phyloP scores from a whole-genome alignment of 1,284 basidiomycete genomes.

The Paramarasmius palmivorus region DNA sequence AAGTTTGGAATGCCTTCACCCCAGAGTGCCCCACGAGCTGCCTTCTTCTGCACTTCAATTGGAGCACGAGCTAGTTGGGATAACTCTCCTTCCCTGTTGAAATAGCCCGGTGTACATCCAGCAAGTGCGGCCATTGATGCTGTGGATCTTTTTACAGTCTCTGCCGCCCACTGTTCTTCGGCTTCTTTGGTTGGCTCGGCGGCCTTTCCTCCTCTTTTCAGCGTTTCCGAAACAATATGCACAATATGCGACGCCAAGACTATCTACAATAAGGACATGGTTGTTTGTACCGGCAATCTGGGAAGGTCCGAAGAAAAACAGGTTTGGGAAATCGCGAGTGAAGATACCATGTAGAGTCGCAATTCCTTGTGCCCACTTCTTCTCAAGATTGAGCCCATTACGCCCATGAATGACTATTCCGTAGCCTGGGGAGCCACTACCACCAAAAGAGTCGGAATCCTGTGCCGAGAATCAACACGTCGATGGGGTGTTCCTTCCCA shows the following conservation, averaged over 20 bases:
- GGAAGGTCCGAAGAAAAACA: conserved; percentile 14
- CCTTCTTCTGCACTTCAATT: conserved; percentile 13
- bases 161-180: conserved; percentile 14
- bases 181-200: conserved; percentile 14
- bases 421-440: conserved; percentile 5
- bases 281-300: conserved; percentile 13
- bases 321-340: conserved; percentile 17
- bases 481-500: conserved; percentile 15
- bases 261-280: conserved; percentile 4
- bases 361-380: conserved; percentile 15
- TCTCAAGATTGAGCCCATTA: conserved; percentile 11
- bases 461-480: conserved; percentile 18
- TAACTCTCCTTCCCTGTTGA: conserved; percentile 11
- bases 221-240: conserved; percentile 11
- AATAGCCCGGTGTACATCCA: conserved; percentile 19
- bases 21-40: conserved; percentile 12
- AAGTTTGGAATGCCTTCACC: conserved; percentile 12
- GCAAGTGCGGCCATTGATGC: conserved; percentile 9
- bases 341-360: conserved; percentile 16
- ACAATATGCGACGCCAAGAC: conserved; percentile 11
- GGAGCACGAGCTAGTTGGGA: neutral
- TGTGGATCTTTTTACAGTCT: conserved; percentile 12
- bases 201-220: neutral
- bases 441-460: conserved; percentile 6
- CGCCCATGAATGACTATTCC: conserved; percentile 14